These are phyloP conservation scores for Leishmania lainsoni DNA, from an alignment of 208 protist genomes.

Conservation along the genomic window DNA sequence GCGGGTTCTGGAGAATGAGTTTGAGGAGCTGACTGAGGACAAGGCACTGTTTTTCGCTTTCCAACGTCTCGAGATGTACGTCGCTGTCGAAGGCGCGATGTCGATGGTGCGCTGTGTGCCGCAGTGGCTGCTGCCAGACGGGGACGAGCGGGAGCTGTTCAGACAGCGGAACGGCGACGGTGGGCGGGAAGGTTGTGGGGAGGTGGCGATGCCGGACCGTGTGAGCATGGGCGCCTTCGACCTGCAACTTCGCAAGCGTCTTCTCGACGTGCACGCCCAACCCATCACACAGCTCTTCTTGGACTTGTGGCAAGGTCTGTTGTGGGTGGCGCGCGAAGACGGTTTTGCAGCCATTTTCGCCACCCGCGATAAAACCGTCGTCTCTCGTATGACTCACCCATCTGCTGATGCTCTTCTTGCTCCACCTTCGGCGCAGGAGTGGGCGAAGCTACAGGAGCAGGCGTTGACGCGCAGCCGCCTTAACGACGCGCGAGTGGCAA, in stretches of 20 bases:
- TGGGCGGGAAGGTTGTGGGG: not conserved
- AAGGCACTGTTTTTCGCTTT: slow-evolving; percentile 83
- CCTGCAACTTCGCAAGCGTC: slow-evolving; percentile 47
- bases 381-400: slow-evolving; percentile 75
- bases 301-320: slow-evolving; percentile 43
- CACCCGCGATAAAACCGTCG: slow-evolving; percentile 59
- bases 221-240: slow-evolving; percentile 43
- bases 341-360: slow-evolving; percentile 76
- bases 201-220: slow-evolving; percentile 31
- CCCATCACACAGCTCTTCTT: slow-evolving; percentile 71
- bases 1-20: slow-evolving; percentile 77
- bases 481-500: slow-evolving; percentile 13
- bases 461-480: slow-evolving; percentile 7
- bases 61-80: slow-evolving; percentile 72
- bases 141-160: slow-evolving; percentile 56
- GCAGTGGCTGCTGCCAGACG: slow-evolving; percentile 45
- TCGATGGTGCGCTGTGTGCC: slow-evolving; percentile 67
- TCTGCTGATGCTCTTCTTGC: slow-evolving; percentile 57
- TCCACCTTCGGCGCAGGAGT: slow-evolving; percentile 47
- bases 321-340: slow-evolving; percentile 84
- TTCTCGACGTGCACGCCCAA: slow-evolving; percentile 79
- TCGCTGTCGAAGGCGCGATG: slow-evolving; percentile 72
- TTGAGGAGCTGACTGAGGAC: slow-evolving; percentile 73
- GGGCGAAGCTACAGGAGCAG: slow-evolving; percentile 46
- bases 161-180: slow-evolving; percentile 10